A percentile compares a stretch with the other conserved stretches of the same genome.
These are phyloP conservation scores for Cladosporium sp. DNA, from an alignment of 2,329 filamentous ascomycete species.

Conservation along the genomic window DNA sequence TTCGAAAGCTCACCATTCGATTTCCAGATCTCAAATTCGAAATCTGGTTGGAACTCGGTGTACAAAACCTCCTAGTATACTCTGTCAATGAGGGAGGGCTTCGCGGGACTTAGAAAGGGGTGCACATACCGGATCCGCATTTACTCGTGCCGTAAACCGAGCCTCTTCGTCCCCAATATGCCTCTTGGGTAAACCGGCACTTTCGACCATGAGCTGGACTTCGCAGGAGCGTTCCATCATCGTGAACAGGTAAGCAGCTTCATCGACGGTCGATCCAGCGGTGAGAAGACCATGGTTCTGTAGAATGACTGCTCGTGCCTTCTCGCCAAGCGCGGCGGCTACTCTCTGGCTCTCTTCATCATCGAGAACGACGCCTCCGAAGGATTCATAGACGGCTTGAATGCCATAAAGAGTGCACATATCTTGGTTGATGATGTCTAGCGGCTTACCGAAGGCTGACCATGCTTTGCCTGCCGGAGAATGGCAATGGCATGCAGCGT, in stretches of 20 bases:
- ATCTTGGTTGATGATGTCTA: constrained; percentile 42
- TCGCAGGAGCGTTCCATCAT: constrained; percentile 52
- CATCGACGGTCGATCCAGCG: constrained; percentile 33
- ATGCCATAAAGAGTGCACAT: constrained; percentile 34
- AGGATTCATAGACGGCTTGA: constrained; percentile 34
- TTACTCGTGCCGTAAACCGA: constrained; percentile 42
- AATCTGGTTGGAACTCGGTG: constrained; percentile 41
- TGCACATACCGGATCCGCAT: constrained; percentile 29
- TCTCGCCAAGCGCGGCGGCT: constrained; percentile 33
- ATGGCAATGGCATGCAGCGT: constrained; percentile 40
- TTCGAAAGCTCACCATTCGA: background rate
- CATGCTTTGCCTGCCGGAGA: constrained; percentile 37
- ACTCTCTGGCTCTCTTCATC: constrained; percentile 39
- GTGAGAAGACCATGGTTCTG: constrained; percentile 42
- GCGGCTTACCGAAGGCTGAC: constrained; percentile 33
- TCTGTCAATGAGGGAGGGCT: background rate
- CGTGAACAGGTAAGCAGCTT: constrained; percentile 36
- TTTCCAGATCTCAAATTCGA: constrained; percentile 8
- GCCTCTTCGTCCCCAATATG: constrained; percentile 49
- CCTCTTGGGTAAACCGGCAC: constrained; percentile 45
- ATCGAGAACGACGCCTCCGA: constrained; percentile 41
- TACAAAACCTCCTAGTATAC: constrained; percentile 35
- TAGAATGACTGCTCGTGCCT: constrained; percentile 33
- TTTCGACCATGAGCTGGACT: constrained; percentile 62
- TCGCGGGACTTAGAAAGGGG: too few species aligned